Base-by-base conservation (phyloP, 345 rosid species). In the Nephelium lappaceum region DNA sequence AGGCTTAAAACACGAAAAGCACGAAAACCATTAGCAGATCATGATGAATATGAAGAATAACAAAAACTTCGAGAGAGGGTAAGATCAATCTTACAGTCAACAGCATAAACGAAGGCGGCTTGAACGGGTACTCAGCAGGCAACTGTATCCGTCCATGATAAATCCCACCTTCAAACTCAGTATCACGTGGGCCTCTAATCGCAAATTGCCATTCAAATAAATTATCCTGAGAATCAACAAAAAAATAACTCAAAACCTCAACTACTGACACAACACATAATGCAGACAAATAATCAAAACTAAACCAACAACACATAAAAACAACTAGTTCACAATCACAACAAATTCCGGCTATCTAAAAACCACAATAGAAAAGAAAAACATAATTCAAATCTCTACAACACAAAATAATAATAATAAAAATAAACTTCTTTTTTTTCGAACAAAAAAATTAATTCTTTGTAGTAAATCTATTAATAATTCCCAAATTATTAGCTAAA, bases 141-240 rank as follows among this genome's bases (percentile, higher is more conserved):
- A 96, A 84, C 83, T 93, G 99, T 81, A 96, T 96, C 67, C 99
- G 88, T 77, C 99, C 99, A 81, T 96, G 99, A 85, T 94, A 96
- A 69, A 96, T 96, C 67, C 99, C 99, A 5, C 98, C 97, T 61
- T 96, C 99, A 53, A 96, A 96, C 79, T 94, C 97, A 41, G 97
- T 86, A 55, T 94, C 98, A 18, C 84, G 5, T 0, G 99, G 97
- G 5, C 99, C 99, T 72, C 94, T 83, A 63, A 96, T 93, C 0
- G 99, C 99, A 66, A 94, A 96, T 84, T 96, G 99, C 98, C 99
- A 96, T 81, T 96, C 99, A 74, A 96, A 94, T 80, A 96, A 88
- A 62, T 94, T 94, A 90, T 96, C 99, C 99, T 96, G 88, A 68
- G 55, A 69, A 72, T 5, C 65, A 31, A 27, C 2, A 2, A 27